Evolutionary conservation across 805 yeast genomes (phyloP).

Genomic region (Candida verbasci): DNA sequence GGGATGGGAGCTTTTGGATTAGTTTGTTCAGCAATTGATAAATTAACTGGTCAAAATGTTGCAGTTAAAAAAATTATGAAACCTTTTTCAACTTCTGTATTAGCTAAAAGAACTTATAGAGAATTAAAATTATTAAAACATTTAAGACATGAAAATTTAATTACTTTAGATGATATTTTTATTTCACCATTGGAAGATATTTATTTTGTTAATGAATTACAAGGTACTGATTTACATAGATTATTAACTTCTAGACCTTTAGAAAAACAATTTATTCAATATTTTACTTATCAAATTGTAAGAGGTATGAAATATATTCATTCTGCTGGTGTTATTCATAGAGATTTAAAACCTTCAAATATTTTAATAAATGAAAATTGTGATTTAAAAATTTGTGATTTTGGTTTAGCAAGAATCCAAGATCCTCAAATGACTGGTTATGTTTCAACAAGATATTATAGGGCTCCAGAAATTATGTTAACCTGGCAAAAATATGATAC

Average conservation of each 20-base stretch:
- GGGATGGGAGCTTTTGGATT: conserved; percentile 99
- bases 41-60: conserved; percentile 83
- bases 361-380: conserved; percentile 85
- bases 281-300: conserved; percentile 89
- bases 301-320: conserved; percentile 88
- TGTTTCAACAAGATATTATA: conserved; percentile 90
- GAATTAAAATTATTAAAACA: conserved; percentile 92
- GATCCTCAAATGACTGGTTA: conserved; percentile 99
- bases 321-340: conserved; percentile 87
- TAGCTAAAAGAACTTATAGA: conserved; percentile 95
- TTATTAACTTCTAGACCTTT: conserved; percentile 87
- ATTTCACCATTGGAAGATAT: conserved; percentile 94
- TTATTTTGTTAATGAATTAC: conserved; percentile 91
- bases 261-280: conserved; percentile 94
- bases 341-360: conserved; percentile 83
- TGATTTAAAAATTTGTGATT: conserved; percentile 87
- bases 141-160: conserved; percentile 89
- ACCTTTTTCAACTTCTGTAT: conserved; percentile 90
- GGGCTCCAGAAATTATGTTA: conserved; percentile 98
- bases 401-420: conserved; percentile 94
- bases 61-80: conserved; percentile 98
- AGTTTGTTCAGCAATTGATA: conserved; percentile 94
- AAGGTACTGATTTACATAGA: conserved; percentile 94
- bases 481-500: conserved; percentile 98
- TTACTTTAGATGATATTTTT: conserved; percentile 89